phyloP scores from a whole-genome alignment of 2,329 filamentous ascomycete species.

The Exophiala mesophila region DNA sequence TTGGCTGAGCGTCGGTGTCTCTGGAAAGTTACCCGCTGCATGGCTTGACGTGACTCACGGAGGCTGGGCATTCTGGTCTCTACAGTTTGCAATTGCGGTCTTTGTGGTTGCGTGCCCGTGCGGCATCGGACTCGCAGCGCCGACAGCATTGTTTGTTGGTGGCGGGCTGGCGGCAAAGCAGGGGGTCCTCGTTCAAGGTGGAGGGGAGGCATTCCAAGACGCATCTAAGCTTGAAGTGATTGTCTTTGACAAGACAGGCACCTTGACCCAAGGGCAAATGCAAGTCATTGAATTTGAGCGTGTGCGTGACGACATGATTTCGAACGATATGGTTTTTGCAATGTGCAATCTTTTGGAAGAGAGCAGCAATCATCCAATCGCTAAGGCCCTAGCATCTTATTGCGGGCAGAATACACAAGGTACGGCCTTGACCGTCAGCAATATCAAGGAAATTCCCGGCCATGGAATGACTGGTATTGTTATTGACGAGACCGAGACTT shows the following conservation, averaged over 20 bases:
- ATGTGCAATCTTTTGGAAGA: slow-evolving; percentile 51
- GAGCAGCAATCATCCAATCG: slow-evolving; percentile 57
- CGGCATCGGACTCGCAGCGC: slow-evolving; percentile 76
- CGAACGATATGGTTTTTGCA: slow-evolving; percentile 38
- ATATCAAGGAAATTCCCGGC: slow-evolving; percentile 52
- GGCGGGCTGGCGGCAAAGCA: slow-evolving; percentile 72
- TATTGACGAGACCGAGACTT: slow-evolving; percentile 28
- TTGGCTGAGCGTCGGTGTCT: slow-evolving; percentile 43
- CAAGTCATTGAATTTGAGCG: slow-evolving; percentile 50
- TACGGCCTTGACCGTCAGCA: slow-evolving; percentile 29
- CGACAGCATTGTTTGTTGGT: slow-evolving; percentile 80
- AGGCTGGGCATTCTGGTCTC: slow-evolving; percentile 49
- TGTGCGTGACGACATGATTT: slow-evolving; percentile 27
- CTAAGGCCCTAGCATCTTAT: slow-evolving; percentile 50
- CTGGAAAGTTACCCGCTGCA: slow-evolving; percentile 42
- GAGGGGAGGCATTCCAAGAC: slow-evolving; percentile 80
- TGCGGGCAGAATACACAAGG: slow-evolving; percentile 33
- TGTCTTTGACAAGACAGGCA: slow-evolving; percentile 87
- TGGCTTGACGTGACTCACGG: slow-evolving; percentile 48
- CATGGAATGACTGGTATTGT: slow-evolving; percentile 55
- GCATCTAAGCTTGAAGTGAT: slow-evolving; percentile 72
- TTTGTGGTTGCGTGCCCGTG: slow-evolving; percentile 86
- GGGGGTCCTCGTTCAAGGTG: slow-evolving; percentile 77
- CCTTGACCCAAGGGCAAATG: slow-evolving; percentile 63
- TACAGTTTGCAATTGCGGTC: slow-evolving; percentile 71